phyloP scores from a whole-genome alignment of 805 yeast species.

The Yamadazyma olivae region DNA sequence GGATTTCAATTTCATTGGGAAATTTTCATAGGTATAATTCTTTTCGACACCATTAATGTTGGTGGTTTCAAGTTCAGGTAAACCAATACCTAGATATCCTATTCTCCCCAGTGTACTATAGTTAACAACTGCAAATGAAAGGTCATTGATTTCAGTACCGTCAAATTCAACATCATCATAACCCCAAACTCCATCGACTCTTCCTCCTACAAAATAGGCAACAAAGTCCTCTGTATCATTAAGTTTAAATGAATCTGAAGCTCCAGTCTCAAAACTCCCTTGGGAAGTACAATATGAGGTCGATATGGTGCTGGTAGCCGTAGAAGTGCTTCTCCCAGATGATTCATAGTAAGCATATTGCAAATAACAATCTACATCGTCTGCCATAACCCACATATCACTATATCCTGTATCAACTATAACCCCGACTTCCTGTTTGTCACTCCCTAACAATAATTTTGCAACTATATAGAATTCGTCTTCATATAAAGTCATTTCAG shows the following conservation, averaged over 20 bases:
- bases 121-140: constrained; percentile 75
- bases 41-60: constrained; percentile 16
- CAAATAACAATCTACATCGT: not conserved
- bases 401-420: constrained; percentile 24
- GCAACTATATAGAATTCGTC: constrained; percentile 8
- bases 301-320: too few relatives aligned
- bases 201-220: constrained; percentile 45
- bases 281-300: constrained; percentile 42
- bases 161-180: constrained; percentile 56
- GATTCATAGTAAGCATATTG: not conserved
- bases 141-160: constrained; percentile 41
- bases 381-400: constrained; percentile 21
- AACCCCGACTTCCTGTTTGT: constrained; percentile 16
- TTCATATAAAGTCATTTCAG: constrained; percentile 2
- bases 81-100: constrained; percentile 75
- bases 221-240: constrained; percentile 41
- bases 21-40: constrained; percentile 22
- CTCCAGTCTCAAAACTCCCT: constrained; percentile 46
- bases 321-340: too few relatives aligned
- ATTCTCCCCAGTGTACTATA: constrained; percentile 47
- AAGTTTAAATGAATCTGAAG: constrained; percentile 34
- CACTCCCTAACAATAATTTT: constrained; percentile 16
- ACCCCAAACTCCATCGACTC: constrained; percentile 56
- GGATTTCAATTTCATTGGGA: constrained; percentile 28
- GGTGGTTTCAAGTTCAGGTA: constrained; percentile 65